Evolutionary conservation across 345 rosid species (phyloP).

Genomic region (Euphorbia pulcherrima): DNA sequence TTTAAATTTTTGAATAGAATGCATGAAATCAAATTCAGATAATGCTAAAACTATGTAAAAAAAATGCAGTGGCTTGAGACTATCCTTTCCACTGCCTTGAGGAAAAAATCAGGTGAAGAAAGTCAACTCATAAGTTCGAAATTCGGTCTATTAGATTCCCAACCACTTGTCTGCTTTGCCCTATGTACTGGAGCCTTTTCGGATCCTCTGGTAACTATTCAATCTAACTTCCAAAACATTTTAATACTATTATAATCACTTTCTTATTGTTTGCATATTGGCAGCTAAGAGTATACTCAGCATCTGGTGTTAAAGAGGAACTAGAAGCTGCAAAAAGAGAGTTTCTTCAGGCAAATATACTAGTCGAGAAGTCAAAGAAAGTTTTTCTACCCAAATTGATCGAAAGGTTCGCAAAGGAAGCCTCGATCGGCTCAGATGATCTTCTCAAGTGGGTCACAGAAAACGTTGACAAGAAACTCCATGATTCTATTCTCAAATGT

Average conservation of each 20-base stretch:
- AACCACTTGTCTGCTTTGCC: constrained; percentile 73
- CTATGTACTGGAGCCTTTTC: constrained; percentile 81
- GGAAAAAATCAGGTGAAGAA: constrained; percentile 73
- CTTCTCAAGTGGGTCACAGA: constrained; percentile 55
- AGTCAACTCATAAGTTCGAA: constrained; percentile 49
- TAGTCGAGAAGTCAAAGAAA: constrained; percentile 57
- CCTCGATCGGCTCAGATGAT: constrained; percentile 49
- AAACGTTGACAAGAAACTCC: constrained; percentile 59
- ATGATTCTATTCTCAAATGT: constrained; percentile 53
- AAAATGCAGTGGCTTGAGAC: constrained; percentile 79
- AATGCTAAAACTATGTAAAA: constrained; percentile 5
- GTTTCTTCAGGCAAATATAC: constrained; percentile 54
- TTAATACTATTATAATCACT: background rate
- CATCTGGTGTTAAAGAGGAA: constrained; percentile 54
- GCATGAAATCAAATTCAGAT: constrained; percentile 6
- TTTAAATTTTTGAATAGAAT: background rate
- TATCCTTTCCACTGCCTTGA: constrained; percentile 63
- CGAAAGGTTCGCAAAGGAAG: constrained; percentile 69
- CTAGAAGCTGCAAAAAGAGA: constrained; percentile 65
- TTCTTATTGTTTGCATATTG: background rate
- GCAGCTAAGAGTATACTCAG: constrained; percentile 72
- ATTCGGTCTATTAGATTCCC: constrained; percentile 49
- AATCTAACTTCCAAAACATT: background rate
- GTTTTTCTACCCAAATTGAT: constrained; percentile 64
- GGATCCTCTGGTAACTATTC: constrained; percentile 68